phyloP scores from a whole-genome alignment of 176 grass and related monocot species.

The Oryza brachyantha region DNA sequence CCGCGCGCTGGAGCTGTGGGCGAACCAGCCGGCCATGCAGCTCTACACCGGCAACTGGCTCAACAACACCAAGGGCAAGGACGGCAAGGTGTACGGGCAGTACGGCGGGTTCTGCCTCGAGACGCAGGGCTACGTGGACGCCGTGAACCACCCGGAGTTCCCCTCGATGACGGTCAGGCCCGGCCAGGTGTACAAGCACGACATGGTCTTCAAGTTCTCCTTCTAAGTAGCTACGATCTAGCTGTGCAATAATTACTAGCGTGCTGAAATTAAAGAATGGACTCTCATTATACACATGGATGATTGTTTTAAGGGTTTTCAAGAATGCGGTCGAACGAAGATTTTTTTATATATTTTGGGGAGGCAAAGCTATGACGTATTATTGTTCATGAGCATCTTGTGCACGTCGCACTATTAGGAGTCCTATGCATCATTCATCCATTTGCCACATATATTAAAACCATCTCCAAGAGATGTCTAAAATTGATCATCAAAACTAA shows the following conservation, averaged over 20 bases:
- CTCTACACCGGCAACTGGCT: conserved; percentile 67
- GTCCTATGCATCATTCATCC: too few species aligned
- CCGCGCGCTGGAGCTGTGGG: conserved; percentile 61
- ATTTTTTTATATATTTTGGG: not conserved
- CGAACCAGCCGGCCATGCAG: conserved; percentile 73
- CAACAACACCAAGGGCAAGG: conserved; percentile 52
- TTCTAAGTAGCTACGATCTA: conserved; percentile 37
- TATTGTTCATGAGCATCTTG: not conserved
- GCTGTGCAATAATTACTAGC: not conserved
- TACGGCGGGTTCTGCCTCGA: conserved; percentile 57
- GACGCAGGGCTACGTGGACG: conserved; percentile 74
- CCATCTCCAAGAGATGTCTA: too few species aligned
- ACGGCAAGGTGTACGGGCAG: conserved; percentile 39
- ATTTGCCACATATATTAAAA: too few species aligned
- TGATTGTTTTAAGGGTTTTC: not conserved
- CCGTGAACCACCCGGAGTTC: conserved; percentile 84
- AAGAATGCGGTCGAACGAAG: not conserved
- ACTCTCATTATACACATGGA: too few species aligned
- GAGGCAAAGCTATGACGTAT: too few species aligned
- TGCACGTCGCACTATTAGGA: too few species aligned
- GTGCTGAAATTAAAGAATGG: not conserved
- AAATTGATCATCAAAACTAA: too few species aligned
- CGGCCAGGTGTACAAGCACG: conserved; percentile 60
- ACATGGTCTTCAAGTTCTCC: conserved; percentile 69
- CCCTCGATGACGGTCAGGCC: conserved; percentile 62